Evolutionary conservation across 441 rosid genomes (phyloP).

Genomic region (Arabidopsis hybrid): DNA sequence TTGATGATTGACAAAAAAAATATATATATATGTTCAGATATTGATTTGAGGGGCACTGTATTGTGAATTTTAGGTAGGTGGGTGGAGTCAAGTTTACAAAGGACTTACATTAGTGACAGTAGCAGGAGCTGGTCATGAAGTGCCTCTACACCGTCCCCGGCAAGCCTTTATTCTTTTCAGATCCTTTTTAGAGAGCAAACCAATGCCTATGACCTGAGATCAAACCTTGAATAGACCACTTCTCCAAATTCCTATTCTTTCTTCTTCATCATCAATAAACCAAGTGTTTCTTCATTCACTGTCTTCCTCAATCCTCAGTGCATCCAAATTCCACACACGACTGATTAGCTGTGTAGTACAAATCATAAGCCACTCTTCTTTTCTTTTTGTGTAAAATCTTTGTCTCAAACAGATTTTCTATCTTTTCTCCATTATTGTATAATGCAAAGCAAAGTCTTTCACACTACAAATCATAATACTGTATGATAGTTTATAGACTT

Average conservation of each 20-base stretch:
- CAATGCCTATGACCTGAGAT: conserved; percentile 57
- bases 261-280: conserved; percentile 28
- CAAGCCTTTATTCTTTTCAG: conserved; percentile 89
- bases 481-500: background rate
- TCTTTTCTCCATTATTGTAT: background rate
- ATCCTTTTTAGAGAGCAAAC: conserved; percentile 77
- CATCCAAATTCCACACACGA: conserved; percentile 4
- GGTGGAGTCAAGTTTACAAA: conserved; percentile 94
- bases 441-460: background rate
- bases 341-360: conserved; percentile 8
- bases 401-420: background rate
- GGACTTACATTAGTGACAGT: conserved; percentile 87
- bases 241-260: conserved; percentile 35
- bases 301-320: conserved; percentile 12
- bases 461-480: background rate
- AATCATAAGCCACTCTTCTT: conserved; percentile 23
- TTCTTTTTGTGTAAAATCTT: conserved; percentile 11
- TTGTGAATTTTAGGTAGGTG: conserved; percentile 74
- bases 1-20: too few species aligned
- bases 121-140: conserved; percentile 94
- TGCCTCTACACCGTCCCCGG: conserved; percentile 83
- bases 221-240: conserved; percentile 21
- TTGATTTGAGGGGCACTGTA: background rate
- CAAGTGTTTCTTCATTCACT: conserved; percentile 25
- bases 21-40: too few species aligned